Percentiles rank a stretch among this genome's conserved stretches.
phyloP scores from a whole-genome alignment of 768 basidiomycete species.

The Candolleomyces efflorescens region DNA sequence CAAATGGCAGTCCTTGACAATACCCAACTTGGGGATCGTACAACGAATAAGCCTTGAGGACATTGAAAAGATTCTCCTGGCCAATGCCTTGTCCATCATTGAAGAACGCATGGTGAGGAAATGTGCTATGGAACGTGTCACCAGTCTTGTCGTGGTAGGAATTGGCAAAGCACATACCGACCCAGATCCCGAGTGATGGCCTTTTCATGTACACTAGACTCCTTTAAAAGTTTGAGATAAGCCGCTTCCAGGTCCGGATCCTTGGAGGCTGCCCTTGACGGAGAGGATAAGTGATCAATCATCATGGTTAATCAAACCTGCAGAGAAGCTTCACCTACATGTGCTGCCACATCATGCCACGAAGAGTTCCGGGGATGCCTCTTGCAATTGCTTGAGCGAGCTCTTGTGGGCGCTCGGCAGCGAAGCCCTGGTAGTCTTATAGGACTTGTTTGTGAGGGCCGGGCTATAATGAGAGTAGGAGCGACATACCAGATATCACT shows the following conservation, averaged over 20 bases:
- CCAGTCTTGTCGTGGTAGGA: conserved; percentile 2
- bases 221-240: conserved; percentile 80
- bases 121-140: conserved; percentile 55
- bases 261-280: conserved; percentile 84
- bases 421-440: conserved; percentile 85
- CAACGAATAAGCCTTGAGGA: conserved; percentile 95
- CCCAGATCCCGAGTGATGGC: conserved; percentile 91
- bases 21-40: conserved; percentile 95
- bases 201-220: conserved; percentile 87
- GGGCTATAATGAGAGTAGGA: not conserved
- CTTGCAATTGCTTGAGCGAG: conserved; percentile 87
- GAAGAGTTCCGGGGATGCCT: conserved; percentile 83
- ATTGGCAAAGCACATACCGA: conserved; percentile 39
- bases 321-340: too few relatives aligned
- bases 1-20: conserved; percentile 95
- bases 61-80: conserved; percentile 96
- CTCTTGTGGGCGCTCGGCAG: conserved; percentile 69
- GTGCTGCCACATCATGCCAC: conserved; percentile 96
- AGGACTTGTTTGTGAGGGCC: not conserved
- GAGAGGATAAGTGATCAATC: not conserved
- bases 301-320: too few relatives aligned
- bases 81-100: conserved; percentile 92
- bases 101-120: conserved; percentile 96
- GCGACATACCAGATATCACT: conserved; percentile 72
- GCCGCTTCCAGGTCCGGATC: conserved; percentile 78